Base-by-base conservation (phyloP, 2,329 filamentous ascomycete species). In the Apiospora koreana region DNA sequence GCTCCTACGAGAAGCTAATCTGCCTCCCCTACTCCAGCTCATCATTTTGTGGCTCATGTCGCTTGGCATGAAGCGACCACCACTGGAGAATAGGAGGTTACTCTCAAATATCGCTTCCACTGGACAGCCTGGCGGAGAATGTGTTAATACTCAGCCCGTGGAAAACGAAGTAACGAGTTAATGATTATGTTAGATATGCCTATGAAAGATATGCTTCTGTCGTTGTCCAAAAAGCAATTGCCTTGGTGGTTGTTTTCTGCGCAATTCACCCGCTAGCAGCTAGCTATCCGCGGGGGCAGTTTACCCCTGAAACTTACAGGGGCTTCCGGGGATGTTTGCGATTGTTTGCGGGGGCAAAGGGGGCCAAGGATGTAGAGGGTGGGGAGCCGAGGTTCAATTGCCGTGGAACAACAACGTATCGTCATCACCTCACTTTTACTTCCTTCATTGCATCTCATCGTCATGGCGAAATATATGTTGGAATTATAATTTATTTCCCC, bases 31-130 rank as follows among this genome's bases (percentile, higher is more conserved):
- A 3, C 64, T 69, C 16, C 69, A 69, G 28, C 28, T 71, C 1
- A 42, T 72, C n/a, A 69, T 72, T 42, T 5, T 72, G 66, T 72
- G 71, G 69, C 70, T 62, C 8, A 38, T 62, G 54, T 62, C 54
- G 54, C 18, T 62, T 23, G 54, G 54, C 3, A n/a, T 28, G 18
- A 62, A 8, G 18, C 9, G 28, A 18, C 31, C 31, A n/a, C 31
- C 12, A 9, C 6, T 62, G 54, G 54, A 62, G 54, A n/a, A 35
- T 4, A 58, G 18, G 31, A 18, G 50, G 16, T 28, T 58, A 9
- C 50, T n/a, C 2, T 9, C 48, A 25, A 12, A 10, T 41, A 12
- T 2, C 14, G 38, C 38, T 8, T 2, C 38, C 8, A 41, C 38
- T n/a, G n/a, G n/a, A n/a, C n/a, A n/a, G n/a, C n/a, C n/a, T n/a